Percentiles rank a stretch among this genome's conserved stretches.
These are phyloP conservation scores for Trichoderma aggressivum DNA, from an alignment of 2,329 filamentous ascomycete species.

Conservation along the genomic window DNA sequence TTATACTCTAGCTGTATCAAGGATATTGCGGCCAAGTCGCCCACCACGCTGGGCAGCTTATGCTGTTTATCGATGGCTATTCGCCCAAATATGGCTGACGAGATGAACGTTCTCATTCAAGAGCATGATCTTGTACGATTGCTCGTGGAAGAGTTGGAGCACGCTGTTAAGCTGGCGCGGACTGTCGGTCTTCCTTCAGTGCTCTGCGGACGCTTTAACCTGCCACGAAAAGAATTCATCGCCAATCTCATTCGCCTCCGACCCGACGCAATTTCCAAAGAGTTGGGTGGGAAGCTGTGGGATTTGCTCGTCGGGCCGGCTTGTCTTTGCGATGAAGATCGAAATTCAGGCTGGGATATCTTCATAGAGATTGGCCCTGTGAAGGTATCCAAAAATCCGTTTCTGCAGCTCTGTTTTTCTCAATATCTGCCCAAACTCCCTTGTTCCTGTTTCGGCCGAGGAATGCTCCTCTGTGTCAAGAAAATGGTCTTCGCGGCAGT, in stretches of 20 bases:
- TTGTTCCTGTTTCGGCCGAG: conserved; percentile 56
- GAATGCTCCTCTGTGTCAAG: conserved; percentile 61
- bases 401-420: conserved; percentile 51
- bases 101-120: conserved; percentile 55
- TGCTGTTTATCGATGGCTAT: conserved; percentile 57
- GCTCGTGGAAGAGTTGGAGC: conserved; percentile 62
- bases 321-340: conserved; percentile 57
- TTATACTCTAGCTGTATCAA: conserved; percentile 66
- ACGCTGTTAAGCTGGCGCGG: conserved; percentile 40
- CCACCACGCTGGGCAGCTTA: conserved; percentile 68
- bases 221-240: conserved; percentile 56
- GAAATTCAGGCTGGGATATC: conserved; percentile 67
- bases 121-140: conserved; percentile 61
- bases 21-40: conserved; percentile 62
- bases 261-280: conserved; percentile 58
- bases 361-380: conserved; percentile 49
- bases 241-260: conserved; percentile 56
- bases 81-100: conserved; percentile 43
- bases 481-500: conserved; percentile 48
- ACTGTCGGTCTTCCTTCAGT: conserved; percentile 40
- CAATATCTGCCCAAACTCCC: conserved; percentile 57
- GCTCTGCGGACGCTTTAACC: conserved; percentile 47
- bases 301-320: conserved; percentile 64
- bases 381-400: conserved; percentile 49
- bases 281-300: conserved; percentile 67